Percentiles rank a stretch among this genome's conserved stretches.
Evolutionary conservation across 1,284 basidiomycete species (phyloP).

Genomic region (Leccinum angustisporum): DNA sequence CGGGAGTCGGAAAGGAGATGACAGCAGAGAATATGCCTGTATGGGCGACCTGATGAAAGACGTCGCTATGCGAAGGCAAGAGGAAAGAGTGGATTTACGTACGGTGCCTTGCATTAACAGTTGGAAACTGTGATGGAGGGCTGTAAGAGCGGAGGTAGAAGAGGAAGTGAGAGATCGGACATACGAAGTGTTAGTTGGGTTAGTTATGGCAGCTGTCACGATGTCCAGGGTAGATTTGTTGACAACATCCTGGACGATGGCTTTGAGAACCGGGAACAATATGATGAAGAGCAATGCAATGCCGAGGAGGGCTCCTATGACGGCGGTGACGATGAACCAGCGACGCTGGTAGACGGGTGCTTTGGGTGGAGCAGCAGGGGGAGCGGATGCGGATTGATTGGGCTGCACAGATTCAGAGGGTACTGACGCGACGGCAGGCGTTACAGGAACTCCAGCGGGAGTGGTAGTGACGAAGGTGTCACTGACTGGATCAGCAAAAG

Average conservation of each 20-base stretch:
- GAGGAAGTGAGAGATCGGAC: conserved; percentile 26
- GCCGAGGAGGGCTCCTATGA: conserved; percentile 43
- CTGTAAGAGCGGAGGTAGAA: not conserved
- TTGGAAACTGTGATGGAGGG: conserved; percentile 41
- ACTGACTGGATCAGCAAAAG: conserved; percentile 15
- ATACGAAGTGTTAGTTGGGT: conserved; percentile 54
- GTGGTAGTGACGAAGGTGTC: conserved; percentile 15
- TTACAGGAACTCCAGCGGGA: conserved; percentile 27
- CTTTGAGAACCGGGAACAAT: conserved; percentile 62
- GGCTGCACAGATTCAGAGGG: conserved; percentile 23
- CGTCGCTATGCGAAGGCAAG: not conserved
- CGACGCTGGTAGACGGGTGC: conserved; percentile 40
- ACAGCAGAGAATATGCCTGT: conserved; percentile 59
- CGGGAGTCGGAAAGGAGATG: conserved; percentile 54
- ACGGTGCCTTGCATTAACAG: conserved; percentile 49
- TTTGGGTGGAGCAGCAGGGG: conserved; percentile 13
- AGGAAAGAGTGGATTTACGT: conserved; percentile 12
- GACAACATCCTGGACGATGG: conserved; percentile 62
- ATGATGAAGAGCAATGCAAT: conserved; percentile 66
- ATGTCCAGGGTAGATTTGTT: conserved; percentile 54
- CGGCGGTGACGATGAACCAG: conserved; percentile 47
- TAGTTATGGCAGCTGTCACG: conserved; percentile 48
- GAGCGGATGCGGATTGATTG: conserved; percentile 10
- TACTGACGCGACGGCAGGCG: conserved; percentile 11
- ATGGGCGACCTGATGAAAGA: conserved; percentile 50